These are phyloP conservation scores for Kazachstania africana DNA, from an alignment of 805 yeast genomes.

Conservation along the genomic window DNA sequence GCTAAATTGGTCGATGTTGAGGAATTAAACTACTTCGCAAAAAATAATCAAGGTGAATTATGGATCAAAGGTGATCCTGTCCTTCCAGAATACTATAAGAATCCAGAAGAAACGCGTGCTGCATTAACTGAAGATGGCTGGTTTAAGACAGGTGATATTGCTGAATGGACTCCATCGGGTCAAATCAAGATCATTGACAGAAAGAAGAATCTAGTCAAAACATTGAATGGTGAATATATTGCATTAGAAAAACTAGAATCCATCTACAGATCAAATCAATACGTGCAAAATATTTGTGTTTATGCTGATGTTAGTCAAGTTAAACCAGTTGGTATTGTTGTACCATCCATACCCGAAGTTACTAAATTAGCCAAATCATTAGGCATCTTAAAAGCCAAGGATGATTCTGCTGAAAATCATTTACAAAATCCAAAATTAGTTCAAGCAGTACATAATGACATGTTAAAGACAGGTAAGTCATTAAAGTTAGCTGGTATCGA, in stretches of 20 bases:
- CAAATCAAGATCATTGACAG: slow-evolving; percentile 80
- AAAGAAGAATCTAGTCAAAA: slow-evolving; percentile 90
- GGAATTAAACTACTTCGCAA: slow-evolving; percentile 84
- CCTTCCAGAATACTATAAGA: slow-evolving; percentile 67
- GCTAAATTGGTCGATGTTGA: slow-evolving; percentile 83
- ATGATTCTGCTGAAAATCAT: slow-evolving; percentile 36
- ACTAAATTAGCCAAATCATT: slow-evolving; percentile 47
- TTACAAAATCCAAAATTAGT: slow-evolving; percentile 46
- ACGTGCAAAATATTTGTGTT: slow-evolving; percentile 75
- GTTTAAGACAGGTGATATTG: slow-evolving; percentile 96
- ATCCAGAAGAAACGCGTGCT: slow-evolving; percentile 65
- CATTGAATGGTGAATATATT: slow-evolving; percentile 92
- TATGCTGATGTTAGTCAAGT: slow-evolving; percentile 83
- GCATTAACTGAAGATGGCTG: slow-evolving; percentile 80
- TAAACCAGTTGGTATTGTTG: slow-evolving; percentile 84
- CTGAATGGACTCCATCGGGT: slow-evolving; percentile 80
- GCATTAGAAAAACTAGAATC: slow-evolving; percentile 93
- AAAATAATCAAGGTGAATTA: slow-evolving; percentile 88
- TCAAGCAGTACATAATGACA: slow-evolving; percentile 41
- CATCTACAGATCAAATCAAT: slow-evolving; percentile 70
- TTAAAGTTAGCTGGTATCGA: slow-evolving; percentile 84
- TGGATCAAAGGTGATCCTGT: slow-evolving; percentile 68
- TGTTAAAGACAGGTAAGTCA: slow-evolving; percentile 63
- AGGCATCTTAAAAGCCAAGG: slow-evolving; percentile 33
- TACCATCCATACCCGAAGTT: slow-evolving; percentile 63